phyloP scores from a whole-genome alignment of 331 rosid species.

The Pyrus hybrid region DNA sequence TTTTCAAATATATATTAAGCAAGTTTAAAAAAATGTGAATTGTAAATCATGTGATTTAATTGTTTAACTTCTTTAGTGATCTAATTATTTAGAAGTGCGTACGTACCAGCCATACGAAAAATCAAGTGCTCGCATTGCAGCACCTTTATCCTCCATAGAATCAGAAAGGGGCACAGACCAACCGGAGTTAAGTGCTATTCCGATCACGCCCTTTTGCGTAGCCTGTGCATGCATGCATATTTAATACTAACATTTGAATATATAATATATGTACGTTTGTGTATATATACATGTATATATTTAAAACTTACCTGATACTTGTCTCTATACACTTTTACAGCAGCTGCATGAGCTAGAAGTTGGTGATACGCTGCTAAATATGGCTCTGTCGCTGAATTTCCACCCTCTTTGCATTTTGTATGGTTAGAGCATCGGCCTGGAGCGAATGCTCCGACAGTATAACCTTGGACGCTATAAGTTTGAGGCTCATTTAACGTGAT shows the following conservation, averaged over 20 bases:
- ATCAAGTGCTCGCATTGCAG: conserved; percentile 3
- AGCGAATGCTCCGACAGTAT: neutral
- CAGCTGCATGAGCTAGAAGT: conserved; percentile 18
- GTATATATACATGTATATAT: too few relatives aligned
- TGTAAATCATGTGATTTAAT: too few relatives aligned
- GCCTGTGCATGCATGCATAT: neutral
- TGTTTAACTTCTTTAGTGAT: too few relatives aligned
- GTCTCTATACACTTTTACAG: conserved; percentile 3
- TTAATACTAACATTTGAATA: neutral
- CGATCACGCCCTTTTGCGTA: conserved; percentile 17
- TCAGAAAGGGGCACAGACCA: conserved; percentile 2
- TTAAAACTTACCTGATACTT: conserved; percentile 7
- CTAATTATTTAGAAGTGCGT: neutral
- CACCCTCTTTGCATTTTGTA: conserved; percentile 7
- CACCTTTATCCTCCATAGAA: neutral
- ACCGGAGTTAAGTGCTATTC: conserved; percentile 4
- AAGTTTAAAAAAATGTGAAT: too few relatives aligned
- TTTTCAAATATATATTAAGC: neutral
- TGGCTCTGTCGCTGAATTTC: conserved; percentile 22
- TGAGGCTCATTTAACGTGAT: conserved; percentile 16
- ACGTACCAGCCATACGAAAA: conserved; percentile 3
- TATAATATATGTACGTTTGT: neutral
- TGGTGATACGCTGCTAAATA: conserved; percentile 8
- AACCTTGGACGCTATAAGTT: neutral
- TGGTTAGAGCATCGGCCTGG: conserved; percentile 27